Base-by-base conservation (phyloP, 2,329 filamentous ascomycete species). In the Bipolaris gigantea region DNA sequence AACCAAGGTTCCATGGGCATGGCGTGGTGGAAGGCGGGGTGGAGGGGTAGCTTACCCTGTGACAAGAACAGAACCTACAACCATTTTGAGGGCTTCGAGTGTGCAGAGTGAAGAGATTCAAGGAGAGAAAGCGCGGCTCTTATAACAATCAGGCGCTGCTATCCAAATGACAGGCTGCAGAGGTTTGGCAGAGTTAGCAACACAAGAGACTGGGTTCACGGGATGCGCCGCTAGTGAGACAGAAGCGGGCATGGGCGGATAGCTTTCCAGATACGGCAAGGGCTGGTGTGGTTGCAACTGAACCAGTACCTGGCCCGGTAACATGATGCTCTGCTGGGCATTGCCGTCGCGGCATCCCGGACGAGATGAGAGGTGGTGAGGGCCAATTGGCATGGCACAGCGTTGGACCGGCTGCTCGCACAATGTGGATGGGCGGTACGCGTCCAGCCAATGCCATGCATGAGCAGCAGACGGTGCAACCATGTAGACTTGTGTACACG, bases 11-110 rank as follows among this genome's bases (percentile, higher is more conserved):
- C 21, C 15, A n/a, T 46, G 42, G 48, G 23, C 18, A 49, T 50
- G 43, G 36, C 43, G 30, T 35, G 46, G 34, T 36, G 50, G 39
- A 42, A 41, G 66, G 64, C 64, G 66, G 60, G 66, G 62, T 62
- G 55, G 62, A 62, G 69, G 68, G 55, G 67, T 53, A 66, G 54
- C 74, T 80, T 86, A 96, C 92, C 92, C 92, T 70, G 92, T 92
- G 74, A 97, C 86, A 71, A 97, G 85, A 73, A 96, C 90, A 59
- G 92, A 94, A 80, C 91, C 90, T 65, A 89, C 83, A 75, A 88
- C 78, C 90, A 95, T 95, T 33, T 64, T 66, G 60, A 59, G 18
- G 47, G 47, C 16, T 39, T 45, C 41, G 8, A 13, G 16, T 41
- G 23, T 42, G 38, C 11, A 13, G n/a, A 35, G 18, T 8, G 18